phyloP scores from a whole-genome alignment of 371 early-diverging fungal species.

The Syncephalastrum contaminatum region DNA sequence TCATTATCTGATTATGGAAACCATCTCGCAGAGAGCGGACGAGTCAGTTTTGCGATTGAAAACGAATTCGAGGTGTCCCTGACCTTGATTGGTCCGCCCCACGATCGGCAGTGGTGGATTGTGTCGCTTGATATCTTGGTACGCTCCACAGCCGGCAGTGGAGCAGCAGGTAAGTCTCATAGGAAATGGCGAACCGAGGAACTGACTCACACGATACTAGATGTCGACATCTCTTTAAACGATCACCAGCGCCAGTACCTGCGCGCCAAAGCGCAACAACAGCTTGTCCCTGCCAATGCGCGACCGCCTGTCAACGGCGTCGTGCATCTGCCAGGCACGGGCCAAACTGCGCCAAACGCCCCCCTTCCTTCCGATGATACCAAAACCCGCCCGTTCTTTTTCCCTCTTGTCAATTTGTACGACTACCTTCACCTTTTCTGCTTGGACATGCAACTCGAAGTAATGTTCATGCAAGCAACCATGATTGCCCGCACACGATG shows the following conservation, averaged over 20 bases:
- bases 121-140: constrained; percentile 55
- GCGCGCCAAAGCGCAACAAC: constrained; percentile 50
- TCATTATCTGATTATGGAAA: not conserved
- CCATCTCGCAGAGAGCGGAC: constrained; percentile 15
- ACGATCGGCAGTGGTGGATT: constrained; percentile 58
- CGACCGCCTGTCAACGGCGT: not conserved
- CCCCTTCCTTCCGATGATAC: not conserved
- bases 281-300: constrained; percentile 39
- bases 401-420: constrained; percentile 62
- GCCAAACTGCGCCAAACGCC: not conserved
- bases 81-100: constrained; percentile 57
- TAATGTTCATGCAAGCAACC: constrained; percentile 60
- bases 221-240: constrained; percentile 52
- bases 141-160: constrained; percentile 35
- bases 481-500: constrained; percentile 63
- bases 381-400: constrained; percentile 21
- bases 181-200: too few relatives aligned
- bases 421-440: constrained; percentile 70
- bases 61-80: constrained; percentile 69
- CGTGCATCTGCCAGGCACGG: not conserved
- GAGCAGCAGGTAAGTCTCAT: constrained; percentile 27
- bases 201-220: constrained; percentile 17
- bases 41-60: constrained; percentile 63
- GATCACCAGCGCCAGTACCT: constrained; percentile 52
- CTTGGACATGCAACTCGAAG: constrained; percentile 65